Conservation (phyloP, 1,284 basidiomycete genomes). For the Athelia sp. region DNA sequence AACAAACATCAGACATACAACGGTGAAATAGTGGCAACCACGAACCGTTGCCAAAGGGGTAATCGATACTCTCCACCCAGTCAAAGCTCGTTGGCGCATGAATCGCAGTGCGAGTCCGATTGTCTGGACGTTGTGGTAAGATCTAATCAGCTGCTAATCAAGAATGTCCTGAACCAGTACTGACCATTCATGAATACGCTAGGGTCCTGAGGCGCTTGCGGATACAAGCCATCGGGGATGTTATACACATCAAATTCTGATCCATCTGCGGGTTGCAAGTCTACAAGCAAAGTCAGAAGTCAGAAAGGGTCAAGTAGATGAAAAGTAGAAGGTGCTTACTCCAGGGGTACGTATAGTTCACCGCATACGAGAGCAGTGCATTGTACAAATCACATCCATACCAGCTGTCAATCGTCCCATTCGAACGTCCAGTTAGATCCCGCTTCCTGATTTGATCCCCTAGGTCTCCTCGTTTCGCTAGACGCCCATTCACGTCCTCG, state of each 20-base stretch:
- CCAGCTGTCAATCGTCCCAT: slow-evolving; percentile 52
- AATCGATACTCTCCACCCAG: slow-evolving; percentile 44
- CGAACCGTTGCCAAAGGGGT: slow-evolving; percentile 44
- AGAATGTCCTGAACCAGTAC: slow-evolving; percentile 7
- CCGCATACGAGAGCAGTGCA: slow-evolving; percentile 53
- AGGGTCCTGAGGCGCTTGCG: slow-evolving; percentile 40
- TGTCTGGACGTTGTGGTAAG: slow-evolving; percentile 31
- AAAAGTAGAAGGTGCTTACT: slow-evolving; percentile 33
- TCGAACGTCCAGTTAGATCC: slow-evolving; percentile 35
- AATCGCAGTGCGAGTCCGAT: slow-evolving; percentile 47
- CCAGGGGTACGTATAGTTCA: slow-evolving; percentile 64
- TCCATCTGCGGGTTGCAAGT: slow-evolving; percentile 26
- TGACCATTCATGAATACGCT: slow-evolving; percentile 58
- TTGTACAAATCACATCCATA: slow-evolving; percentile 54
- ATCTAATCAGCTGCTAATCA: background rate
- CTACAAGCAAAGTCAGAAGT: slow-evolving; percentile 18
- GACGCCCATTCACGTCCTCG: slow-evolving; percentile 17
- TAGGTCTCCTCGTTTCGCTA: slow-evolving; percentile 1
- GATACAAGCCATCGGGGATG: slow-evolving; percentile 48
- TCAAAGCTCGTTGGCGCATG: slow-evolving; percentile 64
- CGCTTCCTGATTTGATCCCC: slow-evolving; percentile 33
- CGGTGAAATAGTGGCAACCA: background rate
- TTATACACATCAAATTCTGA: slow-evolving; percentile 46
- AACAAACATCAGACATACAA: background rate
- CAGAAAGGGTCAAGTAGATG: slow-evolving; percentile 1